Evolutionary conservation across 148 eudicot genomes (phyloP).

Genomic region (Rhododendron vialii): DNA sequence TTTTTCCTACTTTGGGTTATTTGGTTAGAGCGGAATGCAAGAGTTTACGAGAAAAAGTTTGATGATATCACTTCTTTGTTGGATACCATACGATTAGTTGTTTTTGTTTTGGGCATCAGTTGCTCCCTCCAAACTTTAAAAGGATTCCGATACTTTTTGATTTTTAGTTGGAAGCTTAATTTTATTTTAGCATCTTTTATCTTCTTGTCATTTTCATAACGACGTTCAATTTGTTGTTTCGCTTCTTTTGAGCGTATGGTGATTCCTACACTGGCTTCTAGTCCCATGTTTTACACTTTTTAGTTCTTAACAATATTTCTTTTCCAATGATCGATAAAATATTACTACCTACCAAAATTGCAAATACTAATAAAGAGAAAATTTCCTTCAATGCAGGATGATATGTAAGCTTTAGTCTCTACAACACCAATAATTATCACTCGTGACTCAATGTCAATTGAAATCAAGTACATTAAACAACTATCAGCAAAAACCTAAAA

Average conservation of each 20-base stretch:
- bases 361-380: not conserved
- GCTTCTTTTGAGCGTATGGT: not conserved
- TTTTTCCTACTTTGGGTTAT: not conserved
- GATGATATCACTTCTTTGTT: not conserved
- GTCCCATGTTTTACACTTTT: not conserved
- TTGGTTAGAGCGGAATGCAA: not conserved
- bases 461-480: not conserved
- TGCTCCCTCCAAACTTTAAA: not conserved
- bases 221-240: not conserved
- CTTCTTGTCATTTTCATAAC: not conserved
- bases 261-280: not conserved
- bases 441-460: not conserved
- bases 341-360: not conserved
- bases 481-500: not conserved
- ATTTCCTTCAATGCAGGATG: not conserved
- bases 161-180: not conserved
- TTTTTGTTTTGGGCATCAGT: too few relatives aligned
- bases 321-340: not conserved
- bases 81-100: too few relatives aligned
- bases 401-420: not conserved
- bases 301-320: not conserved
- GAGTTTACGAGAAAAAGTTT: not conserved
- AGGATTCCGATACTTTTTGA: not conserved
- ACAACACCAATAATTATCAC: not conserved
- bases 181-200: not conserved